Base-by-base conservation (phyloP, 2,329 filamentous ascomycete species). In the Aspergillus fumigatiaffinis region DNA sequence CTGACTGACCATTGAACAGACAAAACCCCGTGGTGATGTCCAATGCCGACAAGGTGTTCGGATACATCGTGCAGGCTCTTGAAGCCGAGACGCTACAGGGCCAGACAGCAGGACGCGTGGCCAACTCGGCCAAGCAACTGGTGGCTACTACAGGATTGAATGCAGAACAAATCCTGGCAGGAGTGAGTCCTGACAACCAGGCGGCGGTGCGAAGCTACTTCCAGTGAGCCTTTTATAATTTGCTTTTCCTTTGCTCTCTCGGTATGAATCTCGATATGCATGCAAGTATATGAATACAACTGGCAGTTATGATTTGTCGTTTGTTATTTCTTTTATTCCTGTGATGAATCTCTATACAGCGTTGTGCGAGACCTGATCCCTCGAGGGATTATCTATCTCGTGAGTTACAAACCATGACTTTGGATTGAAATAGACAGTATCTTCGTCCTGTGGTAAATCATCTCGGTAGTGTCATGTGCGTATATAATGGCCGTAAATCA, bases 11-110 rank as follows among this genome's bases (percentile, higher is more conserved):
- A 62, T 35, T 42, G 47, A 41, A 42, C 56, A 97, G 94, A 74
- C 90, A 90, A 86, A 90, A 97, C 69, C 90, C 91, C 0, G 87
- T 85, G 14, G 90, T 97, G 50, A 81, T 91, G 67, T 80, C 82
- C 61, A 89, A 94, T 71, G 87, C 91, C 6, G 85, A 85, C 63
- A 91, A 92, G 73, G 84, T 92, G 58, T 97, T 99, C 71, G 85
- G 88, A 26, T 89, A 86, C 68, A 90, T 97, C 55, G 91, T 88
- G 26, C 88, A 95, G 73, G 93, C 92, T 21, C 85, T 99, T 14
- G 93, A 97, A 71, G 89, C 91, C 5, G 91, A 96, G 71, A 93
- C 92, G 20, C 80, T 99, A 44, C 90, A 92, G 70, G 92, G 92
- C 21, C 86, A 92, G 70, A 92, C 89, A 21, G 91, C 90, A 26